These are phyloP conservation scores for Ceratonia siliqua DNA, from an alignment of 306 rosid species.

Conservation along the genomic window DNA sequence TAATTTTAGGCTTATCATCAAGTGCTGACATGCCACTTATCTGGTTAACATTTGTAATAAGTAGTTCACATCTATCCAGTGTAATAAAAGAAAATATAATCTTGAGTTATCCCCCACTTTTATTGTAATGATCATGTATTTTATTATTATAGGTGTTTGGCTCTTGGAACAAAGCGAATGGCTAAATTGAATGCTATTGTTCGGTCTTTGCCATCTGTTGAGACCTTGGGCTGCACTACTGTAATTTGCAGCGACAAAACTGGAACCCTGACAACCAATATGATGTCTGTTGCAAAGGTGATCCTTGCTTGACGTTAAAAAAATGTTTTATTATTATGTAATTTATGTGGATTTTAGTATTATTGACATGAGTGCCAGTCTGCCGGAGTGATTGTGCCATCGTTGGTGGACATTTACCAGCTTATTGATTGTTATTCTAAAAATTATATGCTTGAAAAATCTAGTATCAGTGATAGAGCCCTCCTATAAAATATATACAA, in stretches of 20 bases:
- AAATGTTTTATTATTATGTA: neutral
- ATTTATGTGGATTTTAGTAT: conserved; percentile 24
- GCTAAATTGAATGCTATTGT: conserved; percentile 97
- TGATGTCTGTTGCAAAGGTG: conserved; percentile 96
- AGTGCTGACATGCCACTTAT: conserved; percentile 5
- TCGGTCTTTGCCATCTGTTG: conserved; percentile 90
- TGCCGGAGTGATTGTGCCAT: conserved; percentile 13
- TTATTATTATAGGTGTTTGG: conserved; percentile 72
- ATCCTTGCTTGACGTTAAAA: conserved; percentile 25
- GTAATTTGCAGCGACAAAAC: conserved; percentile 99
- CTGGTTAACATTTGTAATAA: neutral
- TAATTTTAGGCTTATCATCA: neutral
- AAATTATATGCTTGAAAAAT: conserved; percentile 6
- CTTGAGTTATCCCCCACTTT: neutral
- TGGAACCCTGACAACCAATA: conserved; percentile 95
- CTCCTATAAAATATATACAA: too few species aligned
- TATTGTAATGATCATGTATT: conserved; percentile 20
- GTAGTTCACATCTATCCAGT: neutral
- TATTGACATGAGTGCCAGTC: neutral
- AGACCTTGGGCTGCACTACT: conserved; percentile 97
- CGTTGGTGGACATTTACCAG: neutral
- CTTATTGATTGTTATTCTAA: conserved; percentile 6
- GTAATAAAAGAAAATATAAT: neutral
- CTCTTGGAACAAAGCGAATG: conserved; percentile 98
- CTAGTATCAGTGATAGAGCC: neutral